These are phyloP conservation scores for Solanum rostratum DNA, from an alignment of 257 asterid species.

Conservation along the genomic window DNA sequence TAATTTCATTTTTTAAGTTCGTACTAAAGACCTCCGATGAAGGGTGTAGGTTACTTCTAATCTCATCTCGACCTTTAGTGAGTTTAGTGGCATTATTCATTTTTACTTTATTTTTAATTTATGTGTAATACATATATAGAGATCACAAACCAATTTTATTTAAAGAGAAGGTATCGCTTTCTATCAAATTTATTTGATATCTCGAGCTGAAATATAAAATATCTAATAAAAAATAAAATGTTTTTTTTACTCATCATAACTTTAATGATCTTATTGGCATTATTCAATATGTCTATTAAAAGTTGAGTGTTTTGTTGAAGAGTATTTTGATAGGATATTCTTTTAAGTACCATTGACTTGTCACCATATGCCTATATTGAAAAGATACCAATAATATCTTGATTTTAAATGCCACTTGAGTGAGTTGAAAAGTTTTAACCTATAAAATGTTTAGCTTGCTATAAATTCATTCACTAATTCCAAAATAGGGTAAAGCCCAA, in stretches of 20 bases:
- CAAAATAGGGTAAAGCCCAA: background rate
- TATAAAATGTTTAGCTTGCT: background rate
- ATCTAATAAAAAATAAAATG: too few relatives aligned
- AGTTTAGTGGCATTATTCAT: background rate
- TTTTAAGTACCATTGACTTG: background rate
- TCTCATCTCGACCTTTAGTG: background rate
- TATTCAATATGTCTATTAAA: background rate
- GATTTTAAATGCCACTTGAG: background rate
- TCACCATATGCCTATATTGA: background rate
- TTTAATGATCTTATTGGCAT: background rate
- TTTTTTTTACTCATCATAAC: too few relatives aligned
- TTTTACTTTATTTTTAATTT: background rate
- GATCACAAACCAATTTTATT: too few relatives aligned
- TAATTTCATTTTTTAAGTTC: background rate
- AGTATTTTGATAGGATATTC: background rate
- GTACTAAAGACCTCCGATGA: rapidly evolving
- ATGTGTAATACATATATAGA: background rate
- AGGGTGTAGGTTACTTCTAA: background rate
- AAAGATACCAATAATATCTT: background rate
- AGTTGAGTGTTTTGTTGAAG: background rate
- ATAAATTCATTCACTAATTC: background rate
- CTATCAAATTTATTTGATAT: too few relatives aligned
- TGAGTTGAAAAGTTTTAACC: background rate
- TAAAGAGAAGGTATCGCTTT: too few relatives aligned
- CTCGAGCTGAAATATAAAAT: too few relatives aligned